These are phyloP conservation scores for Codiaeum variegatum DNA, from an alignment of 441 rosid genomes.

Conservation along the genomic window DNA sequence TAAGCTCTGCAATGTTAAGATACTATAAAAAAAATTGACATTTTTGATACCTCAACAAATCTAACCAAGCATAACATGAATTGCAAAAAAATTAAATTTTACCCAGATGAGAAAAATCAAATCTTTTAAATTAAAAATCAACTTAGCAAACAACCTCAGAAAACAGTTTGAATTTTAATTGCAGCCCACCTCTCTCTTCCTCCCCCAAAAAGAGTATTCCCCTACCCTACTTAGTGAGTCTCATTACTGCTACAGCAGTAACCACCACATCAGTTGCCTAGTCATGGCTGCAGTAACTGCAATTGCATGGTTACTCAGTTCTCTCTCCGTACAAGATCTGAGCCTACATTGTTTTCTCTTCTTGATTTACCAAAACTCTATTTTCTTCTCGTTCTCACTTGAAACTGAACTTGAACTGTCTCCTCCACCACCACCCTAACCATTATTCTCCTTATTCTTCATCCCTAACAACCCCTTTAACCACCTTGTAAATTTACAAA, in stretches of 20 bases:
- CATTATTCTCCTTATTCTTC: conserved; percentile 53
- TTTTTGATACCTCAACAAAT: neutral
- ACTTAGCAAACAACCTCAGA: conserved; percentile 54
- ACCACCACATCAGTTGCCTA: no score
- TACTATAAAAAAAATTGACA: conserved; percentile 10
- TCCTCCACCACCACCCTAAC: conserved; percentile 2
- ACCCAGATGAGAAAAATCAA: conserved; percentile 17
- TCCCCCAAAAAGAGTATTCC: conserved; percentile 23
- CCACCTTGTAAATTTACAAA: conserved; percentile 83
- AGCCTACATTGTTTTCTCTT: conserved; percentile 38
- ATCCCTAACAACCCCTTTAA: conserved; percentile 72
- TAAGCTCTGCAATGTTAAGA: conserved; percentile 1
- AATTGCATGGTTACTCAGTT: conserved; percentile 90
- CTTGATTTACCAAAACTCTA: conserved; percentile 47
- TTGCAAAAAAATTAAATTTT: conserved; percentile 1
- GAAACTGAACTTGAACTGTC: conserved; percentile 25
- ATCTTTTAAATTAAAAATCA: neutral
- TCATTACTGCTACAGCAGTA: conserved; percentile 35
- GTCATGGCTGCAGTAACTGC: conserved; percentile 79
- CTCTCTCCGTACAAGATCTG: conserved; percentile 62
- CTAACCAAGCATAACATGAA: conserved; percentile 20
- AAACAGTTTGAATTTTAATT: conserved; percentile 28
- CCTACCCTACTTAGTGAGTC: conserved; percentile 32
- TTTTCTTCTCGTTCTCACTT: conserved; percentile 36
- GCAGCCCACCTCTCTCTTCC: conserved; percentile 29